phyloP scores from a whole-genome alignment of 768 basidiomycete genomes.

The Boletus pseudopeckii region DNA sequence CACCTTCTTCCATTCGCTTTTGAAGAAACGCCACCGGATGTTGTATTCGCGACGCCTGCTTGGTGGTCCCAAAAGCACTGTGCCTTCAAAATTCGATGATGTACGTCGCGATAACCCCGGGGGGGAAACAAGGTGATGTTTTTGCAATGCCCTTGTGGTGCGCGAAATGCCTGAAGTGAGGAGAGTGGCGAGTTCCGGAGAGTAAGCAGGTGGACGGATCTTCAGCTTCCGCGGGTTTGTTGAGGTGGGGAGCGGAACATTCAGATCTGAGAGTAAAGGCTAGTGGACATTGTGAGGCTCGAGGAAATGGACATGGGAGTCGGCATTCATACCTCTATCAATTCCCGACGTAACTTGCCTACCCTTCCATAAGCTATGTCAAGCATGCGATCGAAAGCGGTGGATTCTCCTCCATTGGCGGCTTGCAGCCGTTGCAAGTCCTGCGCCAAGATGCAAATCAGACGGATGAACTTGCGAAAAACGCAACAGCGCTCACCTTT shows the following conservation, averaged over 20 bases:
- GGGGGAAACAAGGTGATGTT: conserved; percentile 43
- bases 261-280: conserved; percentile 55
- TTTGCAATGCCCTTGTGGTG: conserved; percentile 42
- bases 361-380: conserved; percentile 74
- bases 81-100: conserved; percentile 55
- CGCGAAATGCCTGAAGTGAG: conserved; percentile 52
- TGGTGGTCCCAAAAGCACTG: conserved; percentile 56
- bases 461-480: background rate
- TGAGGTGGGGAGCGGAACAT: conserved; percentile 36
- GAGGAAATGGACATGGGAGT: background rate
- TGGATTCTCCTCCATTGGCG: conserved; percentile 49
- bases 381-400: conserved; percentile 56
- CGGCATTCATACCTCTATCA: conserved; percentile 52
- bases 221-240: conserved; percentile 51
- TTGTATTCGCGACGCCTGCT: conserved; percentile 76
- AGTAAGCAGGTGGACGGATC: conserved; percentile 63
- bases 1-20: conserved; percentile 50
- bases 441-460: conserved; percentile 32
- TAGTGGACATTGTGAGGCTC: conserved; percentile 27
- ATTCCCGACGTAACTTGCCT: conserved; percentile 65
- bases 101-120: conserved; percentile 56
- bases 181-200: conserved; percentile 58
- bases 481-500: conserved; percentile 39
- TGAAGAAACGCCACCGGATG: conserved; percentile 65
- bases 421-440: conserved; percentile 48